Base-by-base conservation (phyloP, 495 filamentous ascomycete genomes). In the Trichocladium uniseriatum region DNA sequence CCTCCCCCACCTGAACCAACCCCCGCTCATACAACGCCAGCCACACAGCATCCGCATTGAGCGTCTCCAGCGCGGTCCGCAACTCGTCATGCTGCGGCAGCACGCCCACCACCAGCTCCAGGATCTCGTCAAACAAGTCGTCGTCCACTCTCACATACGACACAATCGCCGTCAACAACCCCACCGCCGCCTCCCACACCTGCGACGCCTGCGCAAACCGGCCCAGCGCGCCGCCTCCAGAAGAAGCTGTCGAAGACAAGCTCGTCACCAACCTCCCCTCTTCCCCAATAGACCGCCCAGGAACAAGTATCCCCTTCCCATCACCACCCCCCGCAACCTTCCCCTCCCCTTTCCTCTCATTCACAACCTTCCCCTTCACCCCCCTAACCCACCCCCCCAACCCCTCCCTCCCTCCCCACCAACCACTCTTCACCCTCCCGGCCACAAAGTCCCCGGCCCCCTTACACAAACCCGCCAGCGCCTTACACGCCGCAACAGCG, bases 361-460 rank as follows among this genome's bases (percentile, higher is more conserved):
- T 20, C 50, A 52, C 35, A 20, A 64, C 71, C 32, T 68, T 59
- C 11, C 20, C 50, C 52, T 59, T 66, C 0, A 56, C 55, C 43
- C 58, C 61, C 19, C 48, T 43, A 21, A 65, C 65, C 70, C 65
- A 77, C 36, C 48, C 60, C 43, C 60, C 65, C 59, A 65, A 83
- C 57, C 55, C 76, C 59, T 31, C 68, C 63, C 56, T 74, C 58
- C 38, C 27, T 29, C 10, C 69, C 64, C 56, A 58, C 81, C 88
- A 95, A 45, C 86, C 81, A 4, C 71, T 73, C 62, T 80, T 79
- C 20, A 92, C 75, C 21, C 91, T 70, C 0, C 72, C 77, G 15
- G 69, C 69, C 64, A 96, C 77, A 66, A 97, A 98, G 48, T 91
- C 84, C 0, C 90, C 90, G 0, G 87, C 87, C 11, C 73, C 61